Base-by-base conservation (phyloP, 2,329 filamentous ascomycete species). In the Fusarium pseudograminearum region DNA sequence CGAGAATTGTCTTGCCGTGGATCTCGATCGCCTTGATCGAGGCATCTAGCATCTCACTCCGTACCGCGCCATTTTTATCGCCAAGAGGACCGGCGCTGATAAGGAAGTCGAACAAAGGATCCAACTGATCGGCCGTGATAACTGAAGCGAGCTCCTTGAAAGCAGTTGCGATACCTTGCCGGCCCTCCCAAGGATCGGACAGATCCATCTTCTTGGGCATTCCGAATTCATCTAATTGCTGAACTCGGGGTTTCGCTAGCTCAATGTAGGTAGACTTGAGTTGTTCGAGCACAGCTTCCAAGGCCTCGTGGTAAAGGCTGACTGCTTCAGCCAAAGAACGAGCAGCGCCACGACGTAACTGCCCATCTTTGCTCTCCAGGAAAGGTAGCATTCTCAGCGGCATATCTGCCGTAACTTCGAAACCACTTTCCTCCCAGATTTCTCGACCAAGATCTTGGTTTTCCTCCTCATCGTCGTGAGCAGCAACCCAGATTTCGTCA, bases 381-480 rank as follows among this genome's bases (percentile, higher is more conserved):
- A 97, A 98, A 1, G 90, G 89, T 50, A 97, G 81, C 76, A 94
- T 90, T 72, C 86, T 87, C 60, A 84, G 78, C 10, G 92, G 89
- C 11, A 92, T 87, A 9, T 91, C 85, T 22, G 87, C 82, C 3
- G 88, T 86, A 15, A 95, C 82, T 63, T 91, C 82, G 65, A 98
- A 91, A 10, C 89, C 91, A 76, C 95, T 97, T 76, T 98, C 96
- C 75, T 97, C 93, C 96, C 96, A 99, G 36, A 99, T 97, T 15
- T 95, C 92, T 53, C 86, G 87, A 9, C 92, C 95, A 55, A 97
- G 84, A 46, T 94, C 93, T 11, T 86, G 87, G 74, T 98, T 98
- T 77, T 98, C 94, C 44, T 91, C 89, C 22, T 93, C 89, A 73
- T 97, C 93, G 70, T 99, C 96, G 74, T 99, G 94, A 75, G 90